These are phyloP conservation scores for Stagonosporopsis rhizophila DNA, from an alignment of 2,329 filamentous ascomycete species.

Conservation along the genomic window DNA sequence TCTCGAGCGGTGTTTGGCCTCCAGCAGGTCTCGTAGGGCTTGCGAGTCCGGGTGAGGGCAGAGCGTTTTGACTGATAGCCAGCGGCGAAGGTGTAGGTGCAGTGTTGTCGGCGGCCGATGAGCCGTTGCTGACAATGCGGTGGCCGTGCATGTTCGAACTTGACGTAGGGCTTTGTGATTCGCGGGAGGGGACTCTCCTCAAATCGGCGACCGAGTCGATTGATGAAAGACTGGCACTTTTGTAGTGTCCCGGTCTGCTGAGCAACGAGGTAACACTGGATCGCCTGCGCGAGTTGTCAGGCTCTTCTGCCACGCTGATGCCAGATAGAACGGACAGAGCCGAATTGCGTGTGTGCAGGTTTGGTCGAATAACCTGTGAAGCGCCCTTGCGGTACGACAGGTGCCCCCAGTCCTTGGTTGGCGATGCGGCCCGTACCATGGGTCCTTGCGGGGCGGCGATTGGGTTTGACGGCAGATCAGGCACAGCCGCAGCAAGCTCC, in stretches of 20 bases:
- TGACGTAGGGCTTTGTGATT: constrained; percentile 30
- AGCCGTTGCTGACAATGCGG: constrained; percentile 33
- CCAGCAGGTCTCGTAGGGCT: constrained; percentile 64
- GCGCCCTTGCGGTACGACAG: constrained; percentile 58
- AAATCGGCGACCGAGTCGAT: constrained; percentile 52
- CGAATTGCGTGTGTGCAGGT: constrained; percentile 40
- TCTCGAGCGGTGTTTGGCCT: constrained; percentile 59
- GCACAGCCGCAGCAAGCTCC: constrained; percentile 34
- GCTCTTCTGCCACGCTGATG: constrained; percentile 30
- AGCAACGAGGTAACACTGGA: constrained; percentile 44
- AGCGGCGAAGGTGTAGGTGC: constrained; percentile 36
- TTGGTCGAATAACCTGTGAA: constrained; percentile 56
- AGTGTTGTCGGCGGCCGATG: constrained; percentile 35
- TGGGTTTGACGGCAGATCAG: constrained; percentile 32
- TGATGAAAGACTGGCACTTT: constrained; percentile 55
- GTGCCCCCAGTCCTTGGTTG: constrained; percentile 57
- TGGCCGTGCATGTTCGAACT: constrained; percentile 47
- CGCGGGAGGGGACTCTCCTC: constrained; percentile 38
- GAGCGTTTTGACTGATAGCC: constrained; percentile 30
- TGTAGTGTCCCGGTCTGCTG: constrained; percentile 43
- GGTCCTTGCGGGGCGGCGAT: constrained; percentile 19
- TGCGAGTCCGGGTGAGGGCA: constrained; percentile 47
- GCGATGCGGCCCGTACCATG: constrained; percentile 51
- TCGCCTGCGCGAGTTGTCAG: constrained; percentile 36
- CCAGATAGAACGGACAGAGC: constrained; percentile 43